Evolutionary conservation across 177 flowering plant species (phyloP).

Genomic region (Vitis hybrid): DNA sequence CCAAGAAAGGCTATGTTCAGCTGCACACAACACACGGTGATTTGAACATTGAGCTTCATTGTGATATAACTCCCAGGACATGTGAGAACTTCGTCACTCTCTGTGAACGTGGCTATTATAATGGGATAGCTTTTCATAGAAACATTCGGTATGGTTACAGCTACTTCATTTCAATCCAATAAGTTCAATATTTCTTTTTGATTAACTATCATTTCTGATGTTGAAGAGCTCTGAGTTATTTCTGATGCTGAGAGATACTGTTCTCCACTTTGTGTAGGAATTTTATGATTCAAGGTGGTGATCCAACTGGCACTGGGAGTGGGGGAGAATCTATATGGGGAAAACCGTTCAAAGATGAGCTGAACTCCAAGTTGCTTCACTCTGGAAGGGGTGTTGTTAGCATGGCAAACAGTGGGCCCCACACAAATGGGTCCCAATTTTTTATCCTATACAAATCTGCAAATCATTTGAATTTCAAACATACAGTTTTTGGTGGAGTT

Average conservation of each 20-base stretch:
- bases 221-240: neutral
- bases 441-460: constrained; percentile 97
- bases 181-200: neutral
- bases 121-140: constrained; percentile 89
- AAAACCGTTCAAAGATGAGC: constrained; percentile 87
- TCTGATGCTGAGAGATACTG: neutral
- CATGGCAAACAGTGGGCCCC: constrained; percentile 99
- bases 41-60: constrained; percentile 91
- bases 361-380: constrained; percentile 85
- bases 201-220: neutral
- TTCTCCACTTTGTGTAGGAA: constrained; percentile 44
- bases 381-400: constrained; percentile 95
- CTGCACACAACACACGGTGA: constrained; percentile 96
- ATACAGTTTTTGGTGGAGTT: constrained; percentile 91
- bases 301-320: constrained; percentile 96
- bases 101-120: constrained; percentile 88
- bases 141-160: constrained; percentile 59
- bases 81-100: constrained; percentile 96
- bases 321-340: constrained; percentile 99
- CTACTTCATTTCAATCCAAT: constrained; percentile 2
- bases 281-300: constrained; percentile 99
- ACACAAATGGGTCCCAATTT: constrained; percentile 97
- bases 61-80: constrained; percentile 90
- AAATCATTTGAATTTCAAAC: constrained; percentile 86
- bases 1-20: constrained; percentile 93